phyloP scores from a whole-genome alignment of 208 protist genomes.

The Trypanosomatidae sp. region DNA sequence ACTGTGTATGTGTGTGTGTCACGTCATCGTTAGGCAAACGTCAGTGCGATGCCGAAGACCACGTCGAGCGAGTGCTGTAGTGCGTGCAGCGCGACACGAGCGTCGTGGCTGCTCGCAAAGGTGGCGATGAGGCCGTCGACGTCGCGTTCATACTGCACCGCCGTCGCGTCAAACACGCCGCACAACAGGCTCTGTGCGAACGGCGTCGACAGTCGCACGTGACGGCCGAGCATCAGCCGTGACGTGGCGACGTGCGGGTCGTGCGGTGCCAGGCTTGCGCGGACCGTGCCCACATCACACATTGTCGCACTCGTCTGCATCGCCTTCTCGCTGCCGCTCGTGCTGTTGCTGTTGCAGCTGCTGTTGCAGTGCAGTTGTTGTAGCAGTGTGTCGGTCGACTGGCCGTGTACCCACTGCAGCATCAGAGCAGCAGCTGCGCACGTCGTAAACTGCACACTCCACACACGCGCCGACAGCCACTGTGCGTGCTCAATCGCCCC shows the following conservation, averaged over 20 bases:
- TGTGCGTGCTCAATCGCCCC: constrained; percentile 39
- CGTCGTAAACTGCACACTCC: constrained; percentile 47
- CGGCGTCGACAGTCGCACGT: constrained; percentile 40
- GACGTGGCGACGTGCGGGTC: constrained; percentile 11
- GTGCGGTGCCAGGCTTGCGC: constrained; percentile 16
- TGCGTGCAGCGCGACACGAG: constrained; percentile 33
- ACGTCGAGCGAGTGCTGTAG: constrained; percentile 43
- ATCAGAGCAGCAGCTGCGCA: constrained; percentile 26
- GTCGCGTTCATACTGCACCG: constrained; percentile 13
- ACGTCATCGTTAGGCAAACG: constrained; percentile 6
- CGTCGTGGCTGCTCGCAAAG: constrained; percentile 19
- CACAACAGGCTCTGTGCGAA: constrained; percentile 42
- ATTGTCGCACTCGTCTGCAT: background rate
- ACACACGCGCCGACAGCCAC: constrained; percentile 13
- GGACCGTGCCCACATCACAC: background rate
- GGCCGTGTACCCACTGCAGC: constrained; percentile 9
- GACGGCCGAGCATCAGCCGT: constrained; percentile 27
- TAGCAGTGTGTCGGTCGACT: constrained; percentile 1
- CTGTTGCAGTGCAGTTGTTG: too few relatives aligned
- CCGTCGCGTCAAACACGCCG: constrained; percentile 35
- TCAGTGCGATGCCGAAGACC: constrained; percentile 29
- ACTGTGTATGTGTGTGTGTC: background rate
- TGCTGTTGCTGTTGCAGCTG: background rate
- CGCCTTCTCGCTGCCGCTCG: background rate
- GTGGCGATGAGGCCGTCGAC: constrained; percentile 20